Evolutionary conservation across 768 basidiomycete species (phyloP).

Genomic region (Cyathus striatus): DNA sequence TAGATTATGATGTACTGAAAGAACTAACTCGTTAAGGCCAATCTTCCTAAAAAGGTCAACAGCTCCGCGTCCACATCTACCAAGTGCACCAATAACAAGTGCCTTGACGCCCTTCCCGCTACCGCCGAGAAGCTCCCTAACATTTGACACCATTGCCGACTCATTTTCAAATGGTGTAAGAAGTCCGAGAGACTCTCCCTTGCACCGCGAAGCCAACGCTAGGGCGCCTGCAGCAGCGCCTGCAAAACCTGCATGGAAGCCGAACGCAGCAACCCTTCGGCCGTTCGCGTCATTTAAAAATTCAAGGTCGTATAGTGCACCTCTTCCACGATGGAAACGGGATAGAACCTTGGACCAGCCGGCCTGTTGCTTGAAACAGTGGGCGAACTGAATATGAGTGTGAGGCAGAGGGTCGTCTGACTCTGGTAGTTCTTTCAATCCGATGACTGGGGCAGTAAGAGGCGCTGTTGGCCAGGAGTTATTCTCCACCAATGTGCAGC

Average conservation of each 20-base stretch:
- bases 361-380: conserved; percentile 94
- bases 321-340: conserved; percentile 80
- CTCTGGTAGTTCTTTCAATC: conserved; percentile 90
- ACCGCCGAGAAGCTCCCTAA: conserved; percentile 61
- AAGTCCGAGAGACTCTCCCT: conserved; percentile 54
- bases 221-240: conserved; percentile 91
- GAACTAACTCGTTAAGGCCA: conserved; percentile 84
- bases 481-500: conserved; percentile 82
- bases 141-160: conserved; percentile 70
- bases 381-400: conserved; percentile 97
- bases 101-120: conserved; percentile 74
- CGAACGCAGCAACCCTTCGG: conserved; percentile 94
- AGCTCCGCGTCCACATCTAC: conserved; percentile 91
- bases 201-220: conserved; percentile 64
- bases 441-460: conserved; percentile 72
- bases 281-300: conserved; percentile 84
- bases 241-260: conserved; percentile 98
- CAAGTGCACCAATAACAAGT: conserved; percentile 93
- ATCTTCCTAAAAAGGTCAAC: conserved; percentile 95
- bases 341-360: conserved; percentile 87
- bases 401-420: conserved; percentile 83
- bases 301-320: conserved; percentile 91
- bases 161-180: conserved; percentile 86
- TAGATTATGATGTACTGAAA: conserved; percentile 3
- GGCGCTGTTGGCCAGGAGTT: conserved; percentile 89